Conservation (phyloP, 2,329 filamentous ascomycete genomes). For the Verticillium isaacii region DNA sequence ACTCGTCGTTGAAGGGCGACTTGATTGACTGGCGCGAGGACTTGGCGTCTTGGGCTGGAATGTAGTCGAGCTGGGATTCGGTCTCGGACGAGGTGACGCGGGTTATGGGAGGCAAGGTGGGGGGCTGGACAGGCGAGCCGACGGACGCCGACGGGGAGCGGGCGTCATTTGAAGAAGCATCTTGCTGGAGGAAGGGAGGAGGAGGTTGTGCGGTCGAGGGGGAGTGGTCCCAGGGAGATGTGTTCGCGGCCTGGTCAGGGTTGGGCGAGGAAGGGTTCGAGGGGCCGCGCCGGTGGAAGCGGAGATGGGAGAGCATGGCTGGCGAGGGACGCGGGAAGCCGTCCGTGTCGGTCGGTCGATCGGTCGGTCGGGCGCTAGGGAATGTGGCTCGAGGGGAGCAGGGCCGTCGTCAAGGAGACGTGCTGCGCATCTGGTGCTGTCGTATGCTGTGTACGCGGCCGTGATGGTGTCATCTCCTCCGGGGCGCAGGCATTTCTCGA, state of each 20-base stretch:
- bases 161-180: constrained; percentile 26
- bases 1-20: constrained; percentile 29
- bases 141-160: constrained; percentile 25
- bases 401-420: not conserved
- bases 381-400: not conserved
- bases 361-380: not conserved
- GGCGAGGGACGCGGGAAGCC: not conserved
- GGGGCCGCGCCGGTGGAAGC: constrained; percentile 53
- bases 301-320: constrained; percentile 48
- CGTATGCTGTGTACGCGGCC: not conserved
- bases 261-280: constrained; percentile 52
- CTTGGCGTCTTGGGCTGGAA: constrained; percentile 11
- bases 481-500: not conserved
- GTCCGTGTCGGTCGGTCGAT: not conserved
- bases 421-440: not conserved
- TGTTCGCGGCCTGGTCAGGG: constrained; percentile 41
- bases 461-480: not conserved
- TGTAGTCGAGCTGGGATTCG: constrained; percentile 8
- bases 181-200: constrained; percentile 34
- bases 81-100: constrained; percentile 40
- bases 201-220: constrained; percentile 30
- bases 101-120: constrained; percentile 45
- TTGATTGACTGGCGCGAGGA: constrained; percentile 22
- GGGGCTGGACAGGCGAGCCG: constrained; percentile 33
- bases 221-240: constrained; percentile 24